Base-by-base conservation (phyloP, 352 stramenopile genomes). In the Globisporangium parvum region DNA sequence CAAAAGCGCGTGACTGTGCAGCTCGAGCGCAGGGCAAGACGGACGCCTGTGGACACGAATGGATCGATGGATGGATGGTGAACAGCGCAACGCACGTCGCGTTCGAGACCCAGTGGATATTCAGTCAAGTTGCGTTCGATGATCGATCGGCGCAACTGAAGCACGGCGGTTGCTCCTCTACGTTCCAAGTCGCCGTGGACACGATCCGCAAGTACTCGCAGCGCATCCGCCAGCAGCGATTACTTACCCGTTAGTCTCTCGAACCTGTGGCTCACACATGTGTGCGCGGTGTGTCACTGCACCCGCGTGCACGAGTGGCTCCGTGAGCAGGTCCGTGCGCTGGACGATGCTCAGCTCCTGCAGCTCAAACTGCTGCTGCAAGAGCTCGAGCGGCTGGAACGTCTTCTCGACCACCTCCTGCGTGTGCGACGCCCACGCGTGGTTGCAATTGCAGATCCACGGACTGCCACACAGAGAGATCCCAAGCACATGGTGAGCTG, bases 381-480 rank as follows among this genome's bases (percentile, higher is more conserved):
- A 53, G 4, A 80, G 55, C 28, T 75, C 65, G 28, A 89, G 66
- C 48, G 65, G 61, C 48, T 71, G 56, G 53, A 81, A 72, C n/a
- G 63, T 47, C 63, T 83, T 86, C 49, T 75, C 61, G n/a, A 91
- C 60, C 11, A 66, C 66, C 35, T 75, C 63, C 53, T 90, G 77
- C 2, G 55, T 47, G 48, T 88, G 80, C 20, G 73, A 60, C 35
- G 47, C 53, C 80, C 77, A 93, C 42, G 82, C 62, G 53, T 91
- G 82, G 62, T 86, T 57, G 68, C 82, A 92, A 41, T 93, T 95
- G 66, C 79, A 93, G 28, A 92, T 71, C 85, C 80, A 93, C 15
- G 82, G 80, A 49, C 77, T 87, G 52, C 40, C 31, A 37, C 31
- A 37, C 31, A 37, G 1, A 59, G 31, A 18, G n/a, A 40, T 37